A percentile compares a stretch with the other conserved stretches of the same genome.
Evolutionary conservation across 1,139 yeast genomes (phyloP).

Genomic region (Pneumocystis oryctolagi): DNA sequence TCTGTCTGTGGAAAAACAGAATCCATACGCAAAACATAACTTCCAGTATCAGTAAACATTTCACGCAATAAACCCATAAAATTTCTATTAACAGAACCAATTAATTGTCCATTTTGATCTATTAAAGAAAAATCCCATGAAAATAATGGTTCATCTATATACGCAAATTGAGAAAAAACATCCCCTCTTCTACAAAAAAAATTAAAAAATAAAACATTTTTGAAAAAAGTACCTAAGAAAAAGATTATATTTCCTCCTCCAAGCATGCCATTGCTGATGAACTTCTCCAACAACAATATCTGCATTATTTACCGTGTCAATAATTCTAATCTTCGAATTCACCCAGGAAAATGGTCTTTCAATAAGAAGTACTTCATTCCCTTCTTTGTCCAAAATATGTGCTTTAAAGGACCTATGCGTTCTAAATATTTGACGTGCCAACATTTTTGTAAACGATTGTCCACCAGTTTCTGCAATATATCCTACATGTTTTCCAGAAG

Average conservation of each 20-base stretch:
- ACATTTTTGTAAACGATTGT: conserved; percentile 28
- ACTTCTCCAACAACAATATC: conserved; percentile 62
- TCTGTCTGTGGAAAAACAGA: conserved; percentile 3
- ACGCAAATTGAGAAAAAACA: conserved; percentile 59
- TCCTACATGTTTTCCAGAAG: conserved; percentile 61
- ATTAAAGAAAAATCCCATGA: conserved; percentile 72
- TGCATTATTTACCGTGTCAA: conserved; percentile 17
- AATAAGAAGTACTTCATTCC: conserved; percentile 41
- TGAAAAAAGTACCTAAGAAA: conserved; percentile 25
- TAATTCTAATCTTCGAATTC: conserved; percentile 65
- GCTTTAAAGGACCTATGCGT: conserved; percentile 34
- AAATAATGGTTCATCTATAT: conserved; percentile 71
- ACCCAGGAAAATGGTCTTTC: conserved; percentile 70
- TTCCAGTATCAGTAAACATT: conserved; percentile 86
- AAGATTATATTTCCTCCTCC: conserved; percentile 77
- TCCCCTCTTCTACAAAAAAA: conserved; percentile 18
- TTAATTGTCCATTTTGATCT: conserved; percentile 41
- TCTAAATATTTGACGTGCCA: conserved; percentile 67
- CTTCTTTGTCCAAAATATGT: conserved; percentile 59
- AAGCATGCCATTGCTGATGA: conserved; percentile 83
- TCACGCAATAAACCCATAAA: conserved; percentile 94
- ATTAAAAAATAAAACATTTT: neutral
- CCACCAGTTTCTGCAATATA: conserved; percentile 46
- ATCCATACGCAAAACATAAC: conserved; percentile 73
- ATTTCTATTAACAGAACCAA: conserved; percentile 74